Evolutionary conservation across 495 filamentous ascomycete genomes (phyloP).

Genomic region (Penicillium verhagenii): DNA sequence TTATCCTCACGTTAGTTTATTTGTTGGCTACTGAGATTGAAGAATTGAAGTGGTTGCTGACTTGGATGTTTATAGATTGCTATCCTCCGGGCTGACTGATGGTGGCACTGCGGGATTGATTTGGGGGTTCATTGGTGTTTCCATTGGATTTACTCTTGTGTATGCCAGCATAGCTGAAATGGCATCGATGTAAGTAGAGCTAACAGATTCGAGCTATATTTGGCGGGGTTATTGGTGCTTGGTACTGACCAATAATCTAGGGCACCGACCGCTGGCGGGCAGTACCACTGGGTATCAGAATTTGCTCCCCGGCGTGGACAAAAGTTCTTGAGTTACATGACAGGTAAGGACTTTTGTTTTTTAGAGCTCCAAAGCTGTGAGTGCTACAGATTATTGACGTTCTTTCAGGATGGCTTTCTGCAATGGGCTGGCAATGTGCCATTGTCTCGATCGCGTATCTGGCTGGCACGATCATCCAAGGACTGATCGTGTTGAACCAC

Average conservation of each 20-base stretch:
- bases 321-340: slow-evolving; percentile 59
- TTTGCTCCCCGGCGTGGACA: slow-evolving; percentile 51
- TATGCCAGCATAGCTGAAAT: slow-evolving; percentile 59
- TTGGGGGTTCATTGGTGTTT: slow-evolving; percentile 54
- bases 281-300: slow-evolving; percentile 58
- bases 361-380: slow-evolving; percentile 28
- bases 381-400: slow-evolving; percentile 44
- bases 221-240: too few relatives aligned
- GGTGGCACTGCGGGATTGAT: slow-evolving; percentile 59
- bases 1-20: slow-evolving; percentile 41
- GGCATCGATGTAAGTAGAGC: slow-evolving; percentile 49
- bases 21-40: background rate
- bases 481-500: slow-evolving; percentile 39
- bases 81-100: slow-evolving; percentile 41
- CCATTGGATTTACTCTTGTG: slow-evolving; percentile 48
- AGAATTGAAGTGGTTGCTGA: background rate
- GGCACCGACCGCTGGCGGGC: slow-evolving; percentile 54
- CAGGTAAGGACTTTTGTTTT: slow-evolving; percentile 33
- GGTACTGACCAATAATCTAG: slow-evolving; percentile 33
- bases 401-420: slow-evolving; percentile 49
- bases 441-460: slow-evolving; percentile 58
- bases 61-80: background rate
- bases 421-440: slow-evolving; percentile 53
- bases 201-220: background rate
- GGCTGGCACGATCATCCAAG: slow-evolving; percentile 55